Base-by-base conservation (phyloP, 108 stramenopile species). In the Fragilaria crotonensis region DNA sequence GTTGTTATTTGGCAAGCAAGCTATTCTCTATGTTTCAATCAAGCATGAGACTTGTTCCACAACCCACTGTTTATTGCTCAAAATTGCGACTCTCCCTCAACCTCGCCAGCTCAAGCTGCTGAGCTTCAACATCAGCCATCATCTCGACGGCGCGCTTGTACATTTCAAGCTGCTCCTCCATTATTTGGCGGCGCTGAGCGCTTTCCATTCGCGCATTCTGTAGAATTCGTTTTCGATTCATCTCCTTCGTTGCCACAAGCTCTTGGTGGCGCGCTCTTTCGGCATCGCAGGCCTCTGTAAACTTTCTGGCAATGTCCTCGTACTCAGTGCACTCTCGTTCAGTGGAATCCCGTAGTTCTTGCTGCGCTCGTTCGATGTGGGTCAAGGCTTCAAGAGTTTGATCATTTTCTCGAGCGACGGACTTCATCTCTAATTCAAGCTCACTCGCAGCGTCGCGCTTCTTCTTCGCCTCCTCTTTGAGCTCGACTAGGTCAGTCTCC, bases 211-310 rank as follows among this genome's bases (percentile, higher is more conserved):
- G 36, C 0, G 56, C 47, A 11, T 47, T 25, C 7, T 57, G 54
- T 19, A 66, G 20, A 7, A 7, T 45, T 50, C 57, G 22, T 41
- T 32, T 11, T 25, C 20, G 26, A 32, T 44, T 22, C 1, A 31
- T n/a, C 45, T 57, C 29, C 5, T 18, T 22, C 5, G 28, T 55
- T 31, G 36, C 14, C n/a, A 31, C 30, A 1, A 72, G 41, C 25
- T 48, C 63, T 3, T 75, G 53, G 29, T 67, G 51, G 27, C 52
- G 59, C 23, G 18, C 48, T 21, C 60, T 50, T 63, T 79, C 68
- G 9, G 59, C 62, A 33, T 69, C 33, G 27, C 54, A 56, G 18
- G 67, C 71, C 7, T 58, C 68, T 48, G 67, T 59, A 28, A 79
- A 56, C 49, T 73, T 62, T 22, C 63, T 21, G 17, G 60, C 47